Evolutionary conservation across 305 asterid genomes (phyloP), one percentile per base, ranked within the genome.

Genomic region (Fraxinus paxiana): DNA sequence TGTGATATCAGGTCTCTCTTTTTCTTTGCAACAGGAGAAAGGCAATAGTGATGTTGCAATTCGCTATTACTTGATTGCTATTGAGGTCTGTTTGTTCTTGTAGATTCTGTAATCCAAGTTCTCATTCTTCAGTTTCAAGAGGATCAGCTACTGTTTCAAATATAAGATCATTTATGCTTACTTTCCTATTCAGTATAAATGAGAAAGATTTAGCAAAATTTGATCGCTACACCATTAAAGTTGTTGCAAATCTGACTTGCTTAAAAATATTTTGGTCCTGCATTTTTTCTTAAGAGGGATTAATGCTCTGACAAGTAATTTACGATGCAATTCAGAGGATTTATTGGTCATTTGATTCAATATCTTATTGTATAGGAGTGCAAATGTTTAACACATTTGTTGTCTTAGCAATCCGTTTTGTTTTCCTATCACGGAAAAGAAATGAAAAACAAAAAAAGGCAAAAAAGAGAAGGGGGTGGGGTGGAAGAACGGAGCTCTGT

Each of bases 1-100:
- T 41, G 73, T 65, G 61, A 4, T 31, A 28, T 30, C 33, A 31
- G 81, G 73, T 79, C 80, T 78, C 28, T 15, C 7, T 26, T 82
- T 82, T 82, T 77, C 67, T 87, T 69, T 69, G 41, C 38, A 48
- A 73, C 96, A 96, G 99, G 99, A 96, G 89, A 96, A 96, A 88
- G 98, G 98, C 87, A 92, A 96, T 80, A 88, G 92, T 63, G 99
- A 96, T 82, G 87, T 90, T 48, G 99, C 99, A 79, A 92, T 96
- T 86, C 99, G 94, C 82, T 96, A 92, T 87, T 96, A 96, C 90
- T 87, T 96, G 89, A 80, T 90, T 84, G 98, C 99, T 8, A 94
- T 96, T 82, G 99, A 96, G 99, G 99, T 96, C 81, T 78, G 96
- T 84, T 63, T 77, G 81, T 82, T 35, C 30, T 79, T 31, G 24